Percentiles rank a stretch among this genome's conserved stretches.
These are phyloP conservation scores for Draba incana DNA, from an alignment of 345 rosid species.

Conservation along the genomic window DNA sequence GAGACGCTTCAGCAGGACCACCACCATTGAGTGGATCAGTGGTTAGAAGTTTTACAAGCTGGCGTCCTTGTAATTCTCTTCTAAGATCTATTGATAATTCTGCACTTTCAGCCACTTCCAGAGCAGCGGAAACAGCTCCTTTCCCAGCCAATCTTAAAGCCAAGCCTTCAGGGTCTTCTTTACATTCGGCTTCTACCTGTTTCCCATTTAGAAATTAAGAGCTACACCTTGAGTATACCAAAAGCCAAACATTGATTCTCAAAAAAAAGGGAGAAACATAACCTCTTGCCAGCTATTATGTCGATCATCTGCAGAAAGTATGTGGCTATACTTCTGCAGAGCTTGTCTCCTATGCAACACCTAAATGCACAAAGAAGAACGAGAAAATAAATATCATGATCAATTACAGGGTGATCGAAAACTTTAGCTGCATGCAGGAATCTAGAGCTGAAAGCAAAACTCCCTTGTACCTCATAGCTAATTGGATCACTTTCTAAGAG, in stretches of 20 bases:
- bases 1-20: constrained; percentile 99
- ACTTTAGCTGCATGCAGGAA: constrained; percentile 4
- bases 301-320: constrained; percentile 80
- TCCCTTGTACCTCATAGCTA: constrained; percentile 64
- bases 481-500: constrained; percentile 63
- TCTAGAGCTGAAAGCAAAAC: constrained; percentile 34
- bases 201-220: constrained; percentile 10
- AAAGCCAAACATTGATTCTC: constrained; percentile 30
- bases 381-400: constrained; percentile 18
- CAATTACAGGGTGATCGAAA: constrained; percentile 3
- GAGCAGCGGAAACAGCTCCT: constrained; percentile 98
- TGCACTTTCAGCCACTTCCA: constrained; percentile 97
- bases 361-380: constrained; percentile 46
- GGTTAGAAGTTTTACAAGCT: constrained; percentile 96
- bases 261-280: constrained; percentile 36
- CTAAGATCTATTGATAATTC: constrained; percentile 82
- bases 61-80: constrained; percentile 94
- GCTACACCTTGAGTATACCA: constrained; percentile 22
- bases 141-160: constrained; percentile 95
- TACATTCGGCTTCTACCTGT: constrained; percentile 89
- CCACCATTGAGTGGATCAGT: constrained; percentile 98
- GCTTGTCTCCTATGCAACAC: constrained; percentile 83
- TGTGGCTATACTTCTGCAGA: constrained; percentile 87
- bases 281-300: constrained; percentile 99
- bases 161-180: constrained; percentile 94